Evolutionary conservation across 2,329 filamentous ascomycete species (phyloP).

Genomic region (Blastomyces silverae): DNA sequence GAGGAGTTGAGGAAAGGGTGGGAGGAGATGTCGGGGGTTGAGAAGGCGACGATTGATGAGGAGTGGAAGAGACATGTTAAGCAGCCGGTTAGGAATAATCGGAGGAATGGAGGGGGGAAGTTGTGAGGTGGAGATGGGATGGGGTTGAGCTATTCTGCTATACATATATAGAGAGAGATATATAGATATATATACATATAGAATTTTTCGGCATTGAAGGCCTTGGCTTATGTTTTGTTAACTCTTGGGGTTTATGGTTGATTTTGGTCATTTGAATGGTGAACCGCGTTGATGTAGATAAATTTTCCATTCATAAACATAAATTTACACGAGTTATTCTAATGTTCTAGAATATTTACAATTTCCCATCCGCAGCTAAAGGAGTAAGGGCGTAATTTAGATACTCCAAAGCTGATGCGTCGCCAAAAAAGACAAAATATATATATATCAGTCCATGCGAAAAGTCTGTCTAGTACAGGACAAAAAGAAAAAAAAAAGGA

Average conservation of each 20-base stretch:
- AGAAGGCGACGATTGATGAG: slow-evolving; percentile 53
- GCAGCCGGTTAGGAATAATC: slow-evolving; percentile 20
- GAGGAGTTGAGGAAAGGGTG: slow-evolving; percentile 50
- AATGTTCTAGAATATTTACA: neutral
- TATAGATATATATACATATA: neutral
- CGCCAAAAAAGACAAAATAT: neutral
- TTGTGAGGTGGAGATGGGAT: slow-evolving; percentile 22
- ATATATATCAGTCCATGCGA: neutral
- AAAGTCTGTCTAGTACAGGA: neutral
- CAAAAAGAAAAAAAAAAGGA: neutral
- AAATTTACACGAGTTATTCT: neutral
- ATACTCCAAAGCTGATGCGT: neutral
- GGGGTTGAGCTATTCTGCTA: neutral
- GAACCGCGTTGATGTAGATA: neutral
- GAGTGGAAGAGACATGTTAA: slow-evolving; percentile 46
- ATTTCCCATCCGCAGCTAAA: slow-evolving; percentile 1
- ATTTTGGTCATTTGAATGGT: neutral
- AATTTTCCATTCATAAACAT: neutral
- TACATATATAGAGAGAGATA: no score
- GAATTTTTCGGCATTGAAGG: no score
- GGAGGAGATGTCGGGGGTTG: slow-evolving; percentile 43
- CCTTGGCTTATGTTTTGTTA: neutral
- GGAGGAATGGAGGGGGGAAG: slow-evolving; percentile 22
- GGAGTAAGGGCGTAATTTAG: neutral
- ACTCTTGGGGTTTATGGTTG: neutral